These are phyloP conservation scores for Pythium monospermum DNA, from an alignment of 352 stramenopile species.

Conservation along the genomic window DNA sequence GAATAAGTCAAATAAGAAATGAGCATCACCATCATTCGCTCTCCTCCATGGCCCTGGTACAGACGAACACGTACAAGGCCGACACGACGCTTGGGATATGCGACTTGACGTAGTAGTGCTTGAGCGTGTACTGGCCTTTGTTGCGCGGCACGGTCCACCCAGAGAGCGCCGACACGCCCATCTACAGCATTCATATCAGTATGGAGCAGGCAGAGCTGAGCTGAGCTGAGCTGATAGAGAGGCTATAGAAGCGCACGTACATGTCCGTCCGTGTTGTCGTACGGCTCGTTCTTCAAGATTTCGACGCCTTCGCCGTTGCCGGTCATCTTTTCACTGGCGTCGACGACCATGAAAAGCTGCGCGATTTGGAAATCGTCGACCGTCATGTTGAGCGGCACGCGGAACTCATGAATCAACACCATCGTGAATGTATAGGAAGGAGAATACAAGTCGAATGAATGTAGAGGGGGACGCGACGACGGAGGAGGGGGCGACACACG, in stretches of 20 bases:
- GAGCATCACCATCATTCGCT: not conserved
- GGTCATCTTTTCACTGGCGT: slow-evolving; percentile 81
- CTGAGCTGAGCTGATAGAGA: not conserved
- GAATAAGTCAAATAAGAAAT: slow-evolving; percentile 41
- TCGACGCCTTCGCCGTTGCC: slow-evolving; percentile 81
- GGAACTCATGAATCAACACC: slow-evolving; percentile 86
- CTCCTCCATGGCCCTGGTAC: not conserved
- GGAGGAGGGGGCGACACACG: too few species aligned
- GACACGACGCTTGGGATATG: slow-evolving; percentile 80
- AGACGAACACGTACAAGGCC: slow-evolving; percentile 46
- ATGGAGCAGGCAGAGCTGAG: too few species aligned
- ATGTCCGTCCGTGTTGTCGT: slow-evolving; percentile 79
- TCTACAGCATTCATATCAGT: too few species aligned
- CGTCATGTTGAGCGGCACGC: slow-evolving; percentile 82
- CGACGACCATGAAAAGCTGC: slow-evolving; percentile 86
- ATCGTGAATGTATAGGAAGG: too few species aligned
- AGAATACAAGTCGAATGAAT: too few species aligned
- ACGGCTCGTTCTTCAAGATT: slow-evolving; percentile 84
- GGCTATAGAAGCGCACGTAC: slow-evolving; percentile 18
- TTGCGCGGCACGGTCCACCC: slow-evolving; percentile 64
- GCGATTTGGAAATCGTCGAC: slow-evolving; percentile 84
- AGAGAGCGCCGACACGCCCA: slow-evolving; percentile 73
- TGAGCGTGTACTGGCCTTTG: slow-evolving; percentile 85
- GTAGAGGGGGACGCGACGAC: too few species aligned
- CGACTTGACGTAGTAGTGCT: slow-evolving; percentile 86